phyloP scores from a whole-genome alignment of 1,139 yeast genomes.

The Yamadazyma pseudoaaseri region DNA sequence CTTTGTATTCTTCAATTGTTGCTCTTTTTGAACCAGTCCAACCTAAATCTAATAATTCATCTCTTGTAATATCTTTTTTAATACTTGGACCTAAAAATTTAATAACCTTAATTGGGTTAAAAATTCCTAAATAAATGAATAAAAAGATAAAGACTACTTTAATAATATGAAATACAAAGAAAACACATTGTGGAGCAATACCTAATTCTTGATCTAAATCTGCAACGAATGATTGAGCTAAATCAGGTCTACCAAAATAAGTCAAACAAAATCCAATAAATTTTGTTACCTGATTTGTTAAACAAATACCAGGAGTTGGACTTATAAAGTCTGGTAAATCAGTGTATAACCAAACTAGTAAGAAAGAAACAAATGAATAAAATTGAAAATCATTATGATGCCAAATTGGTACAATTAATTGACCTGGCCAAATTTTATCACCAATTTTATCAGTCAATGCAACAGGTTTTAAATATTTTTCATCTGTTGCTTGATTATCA shows the following conservation, averaged over 20 bases:
- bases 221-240: constrained; percentile 46
- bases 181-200: constrained; percentile 57
- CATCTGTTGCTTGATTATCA: constrained; percentile 53
- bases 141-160: constrained; percentile 60
- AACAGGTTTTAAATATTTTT: constrained; percentile 43
- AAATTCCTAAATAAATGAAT: constrained; percentile 63
- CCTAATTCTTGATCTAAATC: constrained; percentile 45
- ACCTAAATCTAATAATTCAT: constrained; percentile 66
- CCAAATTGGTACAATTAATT: constrained; percentile 83
- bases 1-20: constrained; percentile 68
- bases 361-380: constrained; percentile 40
- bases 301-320: constrained; percentile 89
- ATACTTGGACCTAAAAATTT: constrained; percentile 28
- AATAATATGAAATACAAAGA: constrained; percentile 68
- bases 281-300: constrained; percentile 54
- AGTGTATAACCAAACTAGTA: constrained; percentile 79
- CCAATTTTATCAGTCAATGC: constrained; percentile 47
- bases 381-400: constrained; percentile 51
- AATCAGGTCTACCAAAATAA: constrained; percentile 28
- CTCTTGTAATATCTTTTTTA: constrained; percentile 43
- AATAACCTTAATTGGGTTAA: constrained; percentile 60
- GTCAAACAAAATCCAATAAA: constrained; percentile 35
- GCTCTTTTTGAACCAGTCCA: constrained; percentile 92
- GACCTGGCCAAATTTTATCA: constrained; percentile 84
- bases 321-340: constrained; percentile 86